Base-by-base conservation (phyloP, 2,329 filamentous ascomycete species). In the Penicillium sp. region DNA sequence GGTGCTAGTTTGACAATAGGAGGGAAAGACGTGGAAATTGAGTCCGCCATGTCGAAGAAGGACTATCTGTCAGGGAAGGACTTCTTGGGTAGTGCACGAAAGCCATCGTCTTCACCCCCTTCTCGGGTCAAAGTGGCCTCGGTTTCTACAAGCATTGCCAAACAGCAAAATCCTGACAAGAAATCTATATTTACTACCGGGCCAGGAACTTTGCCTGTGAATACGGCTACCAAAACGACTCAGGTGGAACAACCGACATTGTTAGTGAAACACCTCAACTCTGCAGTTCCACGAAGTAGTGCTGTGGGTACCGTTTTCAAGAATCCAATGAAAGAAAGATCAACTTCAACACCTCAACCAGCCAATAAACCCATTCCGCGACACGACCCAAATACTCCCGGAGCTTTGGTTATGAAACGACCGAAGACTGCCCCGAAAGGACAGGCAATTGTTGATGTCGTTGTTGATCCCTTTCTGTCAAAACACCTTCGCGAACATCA, bases 391-490 rank as follows among this genome's bases (percentile, higher is more conserved):
- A 76, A 73, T 30, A 77, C 78, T 3, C 75, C 79, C 5, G 81
- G 81, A 45, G 85, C 87, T 1, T 69, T 90, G 26, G 79, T 90
- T 5, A 89, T 90, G 86, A 84, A 81, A 65, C 75, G 84, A 28
- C 85, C 84, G 1, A 73, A 67, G 21, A 69, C 72, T 12, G 78
- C 77, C 47, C 82, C 83, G 0, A 80, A 79, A 57, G 86, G 84
- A 1, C 88, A 85, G 65, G 81, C 83, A 52, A 76, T 88, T 49
- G 86, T 90, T 1, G 87, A 90, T 68, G 87, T 90, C 1, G 87
- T 90, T 0, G 79, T 90, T 3, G 87, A 90, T 68, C 87, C 87
- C 1, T 70, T 87, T 11, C 67, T 90, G 16, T 74, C 77, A 7
- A 84, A 82, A 60, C 79, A 84, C 62, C 74, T 90, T 8, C 81